These are phyloP conservation scores for Glycyrrhiza uralensis DNA, from an alignment of 306 rosid species.

Conservation along the genomic window DNA sequence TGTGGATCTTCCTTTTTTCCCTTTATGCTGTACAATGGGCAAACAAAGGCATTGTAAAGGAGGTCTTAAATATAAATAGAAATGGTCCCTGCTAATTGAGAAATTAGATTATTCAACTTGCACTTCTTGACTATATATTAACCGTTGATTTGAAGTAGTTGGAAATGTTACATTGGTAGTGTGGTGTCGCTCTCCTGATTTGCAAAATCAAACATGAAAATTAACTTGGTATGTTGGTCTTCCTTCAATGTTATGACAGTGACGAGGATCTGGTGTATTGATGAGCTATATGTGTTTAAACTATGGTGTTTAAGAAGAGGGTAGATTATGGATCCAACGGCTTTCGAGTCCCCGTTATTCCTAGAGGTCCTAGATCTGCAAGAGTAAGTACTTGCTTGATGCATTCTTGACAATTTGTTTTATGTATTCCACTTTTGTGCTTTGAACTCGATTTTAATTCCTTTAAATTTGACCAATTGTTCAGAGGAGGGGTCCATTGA, in stretches of 20 bases:
- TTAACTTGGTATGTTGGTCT: slow-evolving; percentile 22
- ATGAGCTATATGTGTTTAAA: slow-evolving; percentile 54
- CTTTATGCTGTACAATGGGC: neutral
- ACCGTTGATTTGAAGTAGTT: neutral
- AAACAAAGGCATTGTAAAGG: neutral
- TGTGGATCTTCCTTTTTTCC: neutral
- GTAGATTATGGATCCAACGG: slow-evolving; percentile 60
- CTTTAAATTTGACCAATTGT: slow-evolving; percentile 30
- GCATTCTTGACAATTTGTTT: neutral
- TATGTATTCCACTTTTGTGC: slow-evolving; percentile 1
- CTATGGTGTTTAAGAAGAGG: slow-evolving; percentile 87
- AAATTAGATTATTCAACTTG: slow-evolving; percentile 12
- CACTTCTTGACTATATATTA: neutral
- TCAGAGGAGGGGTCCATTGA: slow-evolving; percentile 56
- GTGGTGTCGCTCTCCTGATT: neutral
- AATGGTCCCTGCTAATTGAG: neutral
- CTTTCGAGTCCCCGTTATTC: slow-evolving; percentile 64
- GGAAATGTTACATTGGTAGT: neutral
- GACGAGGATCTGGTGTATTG: slow-evolving; percentile 37
- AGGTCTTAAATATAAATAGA: neutral
- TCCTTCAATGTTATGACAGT: slow-evolving; percentile 44
- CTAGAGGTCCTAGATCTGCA: slow-evolving; percentile 85
- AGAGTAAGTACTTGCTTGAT: slow-evolving; percentile 57
- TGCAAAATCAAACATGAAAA: slow-evolving; percentile 4
- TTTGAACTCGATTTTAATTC: slow-evolving; percentile 27